phyloP scores from a whole-genome alignment of 2,329 filamentous ascomycete species.

The Paradendryphiella salina region DNA sequence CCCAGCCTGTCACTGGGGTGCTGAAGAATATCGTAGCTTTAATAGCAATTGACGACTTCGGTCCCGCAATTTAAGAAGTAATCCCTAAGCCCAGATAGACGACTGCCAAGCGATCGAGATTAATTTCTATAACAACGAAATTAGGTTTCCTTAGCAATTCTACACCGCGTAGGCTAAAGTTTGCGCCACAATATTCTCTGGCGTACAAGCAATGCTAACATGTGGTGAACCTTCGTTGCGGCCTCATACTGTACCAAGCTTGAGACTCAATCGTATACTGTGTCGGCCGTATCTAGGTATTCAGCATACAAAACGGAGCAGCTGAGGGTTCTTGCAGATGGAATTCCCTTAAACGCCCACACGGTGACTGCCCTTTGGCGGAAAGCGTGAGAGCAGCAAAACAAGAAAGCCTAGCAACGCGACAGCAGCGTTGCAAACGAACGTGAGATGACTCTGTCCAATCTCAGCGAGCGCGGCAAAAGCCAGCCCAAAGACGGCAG shows the following conservation, averaged over 20 bases:
- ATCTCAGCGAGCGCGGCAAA: slow-evolving; percentile 66
- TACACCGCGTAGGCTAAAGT: neutral
- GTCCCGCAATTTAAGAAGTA: neutral
- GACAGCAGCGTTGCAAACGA: slow-evolving; percentile 66
- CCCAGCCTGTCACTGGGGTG: too few species aligned
- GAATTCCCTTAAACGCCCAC: neutral
- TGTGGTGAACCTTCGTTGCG: too few species aligned
- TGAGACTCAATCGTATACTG: too few species aligned
- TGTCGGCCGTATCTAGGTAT: too few species aligned
- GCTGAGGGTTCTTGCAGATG: neutral
- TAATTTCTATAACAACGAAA: neutral
- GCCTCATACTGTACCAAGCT: too few species aligned
- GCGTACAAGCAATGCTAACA: too few species aligned
- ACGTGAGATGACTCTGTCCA: slow-evolving; percentile 64
- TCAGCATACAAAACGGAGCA: neutral
- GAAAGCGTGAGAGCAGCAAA: slow-evolving; percentile 52
- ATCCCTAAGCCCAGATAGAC: neutral
- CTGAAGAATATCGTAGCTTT: neutral
- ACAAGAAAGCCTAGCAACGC: slow-evolving; percentile 57
- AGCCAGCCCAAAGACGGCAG: slow-evolving; percentile 67
- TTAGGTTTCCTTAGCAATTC: neutral
- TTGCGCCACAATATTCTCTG: too few species aligned
- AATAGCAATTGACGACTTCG: neutral
- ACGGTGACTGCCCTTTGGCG: slow-evolving; percentile 47
- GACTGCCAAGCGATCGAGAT: neutral